Evolutionary conservation across 75 land plant genomes (phyloP).

Genomic region (Cryptomeria japonica): DNA sequence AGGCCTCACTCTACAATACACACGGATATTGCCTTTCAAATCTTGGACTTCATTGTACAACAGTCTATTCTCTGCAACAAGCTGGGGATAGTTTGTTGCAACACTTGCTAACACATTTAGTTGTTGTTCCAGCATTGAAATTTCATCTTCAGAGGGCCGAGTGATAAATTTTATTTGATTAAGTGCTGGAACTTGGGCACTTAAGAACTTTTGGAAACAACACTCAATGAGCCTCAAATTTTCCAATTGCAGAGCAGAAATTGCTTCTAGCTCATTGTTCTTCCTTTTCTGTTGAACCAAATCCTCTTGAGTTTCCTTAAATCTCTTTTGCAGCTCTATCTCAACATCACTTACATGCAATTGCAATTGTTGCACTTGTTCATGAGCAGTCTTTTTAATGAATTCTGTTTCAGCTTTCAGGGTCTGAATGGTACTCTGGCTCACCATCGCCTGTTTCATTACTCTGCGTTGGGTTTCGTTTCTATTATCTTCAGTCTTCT

Average conservation of each 20-base stretch:
- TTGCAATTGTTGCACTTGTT: conserved; percentile 44
- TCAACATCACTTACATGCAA: conserved; percentile 35
- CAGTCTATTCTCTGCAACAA: conserved; percentile 72
- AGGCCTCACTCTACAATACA: conserved; percentile 92
- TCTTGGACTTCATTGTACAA: conserved; percentile 95
- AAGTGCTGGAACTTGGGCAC: conserved; percentile 36
- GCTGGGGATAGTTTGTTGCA: conserved; percentile 61
- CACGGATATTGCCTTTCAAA: conserved; percentile 95
- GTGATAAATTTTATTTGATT: conserved; percentile 47
- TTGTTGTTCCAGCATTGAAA: conserved; percentile 37
- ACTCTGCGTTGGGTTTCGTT: too few species aligned
- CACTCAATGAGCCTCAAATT: conserved; percentile 45
- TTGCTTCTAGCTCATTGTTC: conserved; percentile 54
- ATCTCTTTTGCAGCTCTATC: conserved; percentile 33
- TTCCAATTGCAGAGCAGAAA: conserved; percentile 33
- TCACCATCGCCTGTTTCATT: neutral
- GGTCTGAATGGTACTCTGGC: conserved; percentile 31
- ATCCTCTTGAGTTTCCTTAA: conserved; percentile 45
- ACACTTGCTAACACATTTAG: conserved; percentile 55
- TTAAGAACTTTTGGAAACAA: conserved; percentile 33
- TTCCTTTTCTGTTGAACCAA: conserved; percentile 51
- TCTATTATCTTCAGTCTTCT: too few species aligned
- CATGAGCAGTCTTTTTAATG: conserved; percentile 38
- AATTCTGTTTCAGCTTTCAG: conserved; percentile 55
- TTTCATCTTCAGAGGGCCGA: conserved; percentile 40